Percentiles rank a stretch among this genome's conserved stretches.
Conservation (phyloP, 495 filamentous ascomycete genomes). For the Schizothecium vesticola region DNA sequence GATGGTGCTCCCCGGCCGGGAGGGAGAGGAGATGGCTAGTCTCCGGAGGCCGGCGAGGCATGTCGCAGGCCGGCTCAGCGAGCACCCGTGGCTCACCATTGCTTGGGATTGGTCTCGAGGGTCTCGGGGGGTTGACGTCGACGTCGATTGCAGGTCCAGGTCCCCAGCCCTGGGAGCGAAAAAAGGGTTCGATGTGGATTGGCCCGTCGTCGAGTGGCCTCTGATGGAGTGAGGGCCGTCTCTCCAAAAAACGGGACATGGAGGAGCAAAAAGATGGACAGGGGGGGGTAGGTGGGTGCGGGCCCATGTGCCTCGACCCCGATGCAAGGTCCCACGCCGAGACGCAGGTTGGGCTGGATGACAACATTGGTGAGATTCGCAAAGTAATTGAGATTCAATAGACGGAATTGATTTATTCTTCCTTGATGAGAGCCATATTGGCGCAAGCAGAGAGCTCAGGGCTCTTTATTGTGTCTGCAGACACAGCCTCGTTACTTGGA, state of each 20-base stretch:
- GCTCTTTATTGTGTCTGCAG: background rate
- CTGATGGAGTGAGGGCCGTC: background rate
- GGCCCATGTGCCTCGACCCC: background rate
- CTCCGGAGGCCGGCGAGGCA: slow-evolving; percentile 28
- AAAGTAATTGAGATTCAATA: background rate
- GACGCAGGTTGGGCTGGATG: background rate
- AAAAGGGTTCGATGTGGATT: background rate
- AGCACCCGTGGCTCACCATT: slow-evolving; percentile 19
- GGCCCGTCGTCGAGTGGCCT: background rate
- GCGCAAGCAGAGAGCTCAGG: background rate
- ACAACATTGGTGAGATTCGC: background rate
- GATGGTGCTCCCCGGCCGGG: slow-evolving; percentile 13
- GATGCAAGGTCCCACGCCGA: background rate
- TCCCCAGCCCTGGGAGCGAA: background rate
- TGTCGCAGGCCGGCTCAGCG: slow-evolving; percentile 16
- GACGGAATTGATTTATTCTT: background rate
- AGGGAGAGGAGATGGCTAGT: slow-evolving; percentile 2
- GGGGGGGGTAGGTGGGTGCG: background rate
- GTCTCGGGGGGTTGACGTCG: background rate
- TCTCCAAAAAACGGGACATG: background rate
- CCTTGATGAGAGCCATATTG: background rate
- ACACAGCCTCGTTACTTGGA: background rate
- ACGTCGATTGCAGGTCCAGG: background rate
- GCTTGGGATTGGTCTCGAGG: background rate
- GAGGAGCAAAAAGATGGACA: background rate